These are phyloP conservation scores for Elaeagnus macrophylla DNA, from an alignment of 306 rosid genomes.

Conservation along the genomic window DNA sequence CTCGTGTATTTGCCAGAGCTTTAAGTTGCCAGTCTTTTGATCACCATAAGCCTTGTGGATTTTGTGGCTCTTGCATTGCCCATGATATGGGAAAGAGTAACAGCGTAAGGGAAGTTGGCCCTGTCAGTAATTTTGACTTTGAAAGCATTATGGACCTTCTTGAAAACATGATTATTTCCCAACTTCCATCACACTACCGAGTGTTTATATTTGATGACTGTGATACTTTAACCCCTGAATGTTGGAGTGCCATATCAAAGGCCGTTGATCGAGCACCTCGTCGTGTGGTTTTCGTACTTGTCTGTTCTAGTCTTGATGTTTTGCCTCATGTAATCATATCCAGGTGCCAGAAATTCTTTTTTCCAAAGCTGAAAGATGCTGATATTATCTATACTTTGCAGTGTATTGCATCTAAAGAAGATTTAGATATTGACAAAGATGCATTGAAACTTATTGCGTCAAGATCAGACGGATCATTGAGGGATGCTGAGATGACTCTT, in stretches of 20 bases:
- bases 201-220: slow-evolving; percentile 92
- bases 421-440: slow-evolving; percentile 83
- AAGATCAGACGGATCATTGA: slow-evolving; percentile 88
- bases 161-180: slow-evolving; percentile 66
- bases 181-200: slow-evolving; percentile 61
- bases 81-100: slow-evolving; percentile 77
- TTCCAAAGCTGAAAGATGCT: slow-evolving; percentile 88
- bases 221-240: slow-evolving; percentile 66
- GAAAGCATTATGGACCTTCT: slow-evolving; percentile 80
- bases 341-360: slow-evolving; percentile 93
- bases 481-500: slow-evolving; percentile 99
- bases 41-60: slow-evolving; percentile 81
- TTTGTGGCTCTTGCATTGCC: slow-evolving; percentile 78
- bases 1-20: slow-evolving; percentile 89
- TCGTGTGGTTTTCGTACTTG: slow-evolving; percentile 90
- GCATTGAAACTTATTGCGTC: slow-evolving; percentile 93
- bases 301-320: slow-evolving; percentile 91
- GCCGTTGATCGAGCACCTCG: slow-evolving; percentile 98
- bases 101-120: slow-evolving; percentile 80
- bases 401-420: slow-evolving; percentile 74
- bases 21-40: slow-evolving; percentile 80
- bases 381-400: slow-evolving; percentile 74
- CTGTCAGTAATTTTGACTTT: slow-evolving; percentile 77
- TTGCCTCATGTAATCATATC: slow-evolving; percentile 96
- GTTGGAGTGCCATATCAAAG: slow-evolving; percentile 93